Percentiles rank a stretch among this genome's conserved stretches.
phyloP scores from a whole-genome alignment of 202 grass and related monocot genomes.

The Carex arenaria region DNA sequence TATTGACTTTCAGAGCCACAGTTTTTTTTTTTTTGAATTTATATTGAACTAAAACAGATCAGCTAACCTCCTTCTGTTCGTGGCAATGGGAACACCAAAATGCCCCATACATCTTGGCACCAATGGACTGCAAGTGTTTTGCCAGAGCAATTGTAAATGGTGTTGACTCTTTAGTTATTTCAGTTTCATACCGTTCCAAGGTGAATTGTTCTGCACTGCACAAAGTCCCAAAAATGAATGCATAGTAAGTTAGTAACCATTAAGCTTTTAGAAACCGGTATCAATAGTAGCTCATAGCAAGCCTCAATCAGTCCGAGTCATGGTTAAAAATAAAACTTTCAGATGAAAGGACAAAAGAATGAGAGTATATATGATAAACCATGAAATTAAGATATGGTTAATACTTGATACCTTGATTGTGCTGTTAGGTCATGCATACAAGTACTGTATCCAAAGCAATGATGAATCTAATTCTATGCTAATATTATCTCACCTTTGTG shows the following conservation, averaged over 20 bases:
- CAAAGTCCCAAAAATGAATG: slow-evolving; percentile 19
- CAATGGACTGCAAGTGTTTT: slow-evolving; percentile 69
- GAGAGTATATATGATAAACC: not conserved
- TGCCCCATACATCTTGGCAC: slow-evolving; percentile 98
- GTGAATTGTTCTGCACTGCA: slow-evolving; percentile 67
- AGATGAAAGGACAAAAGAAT: not conserved
- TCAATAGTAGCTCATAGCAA: not conserved
- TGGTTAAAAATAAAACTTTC: slow-evolving; percentile 1
- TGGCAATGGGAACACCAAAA: slow-evolving; percentile 99
- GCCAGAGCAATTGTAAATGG: slow-evolving; percentile 74
- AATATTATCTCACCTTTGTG: slow-evolving; percentile 42
- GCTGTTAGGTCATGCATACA: not conserved
- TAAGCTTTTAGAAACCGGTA: not conserved
- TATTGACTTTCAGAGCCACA: not conserved
- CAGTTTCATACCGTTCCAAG: slow-evolving; percentile 74
- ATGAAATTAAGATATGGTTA: not conserved
- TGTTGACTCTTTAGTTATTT: slow-evolving; percentile 70
- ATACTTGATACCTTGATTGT: not conserved
- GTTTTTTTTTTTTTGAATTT: not conserved
- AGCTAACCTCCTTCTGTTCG: slow-evolving; percentile 80
- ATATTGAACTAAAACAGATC: not conserved
- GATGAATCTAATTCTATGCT: not conserved
- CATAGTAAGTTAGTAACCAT: not conserved
- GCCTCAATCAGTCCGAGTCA: slow-evolving; percentile 13
- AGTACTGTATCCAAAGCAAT: not conserved